Base-by-base conservation (phyloP, 257 asterid species). In the Rauvolfia tetraphylla region DNA sequence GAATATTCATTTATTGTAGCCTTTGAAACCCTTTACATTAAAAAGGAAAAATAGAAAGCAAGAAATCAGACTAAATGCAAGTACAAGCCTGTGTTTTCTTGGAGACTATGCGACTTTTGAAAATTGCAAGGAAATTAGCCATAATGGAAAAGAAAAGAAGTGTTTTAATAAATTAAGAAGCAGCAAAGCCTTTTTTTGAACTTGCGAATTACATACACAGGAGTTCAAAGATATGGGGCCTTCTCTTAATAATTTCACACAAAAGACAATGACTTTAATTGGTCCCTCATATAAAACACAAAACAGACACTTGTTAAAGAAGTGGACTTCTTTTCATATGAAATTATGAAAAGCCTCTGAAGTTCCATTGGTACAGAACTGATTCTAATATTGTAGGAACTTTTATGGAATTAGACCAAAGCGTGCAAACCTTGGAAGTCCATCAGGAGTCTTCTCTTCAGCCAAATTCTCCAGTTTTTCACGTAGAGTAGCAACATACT, bases 391-490 rank as follows among this genome's bases (percentile, higher is more conserved):
- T 7, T 25, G 22, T 10, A 66, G 71, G 69, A n/a, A 33, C 15
- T 9, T 3, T 34, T 1, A 36, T 66, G 67, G 56, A 68, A 77
- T n/a, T 25, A 63, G 67, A 68, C 49, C 49, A 75, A 70, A 85
- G 62, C 48, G 77, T 57, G 59, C 83, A 29, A 68, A 95, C 99
- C n/a, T 91, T 34, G 93, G 93, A 78, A 90, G 85, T 79, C 97
- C 96, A 78, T 89, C 96, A 10, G 90, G 85, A 78, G 79, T 89
- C 84, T 85, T 89, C 87, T 93, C 97, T 82, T 89, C 95, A 65
- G 87, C 89, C 84, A 95, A 83, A 80, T 93, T 95, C 83, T 95
- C 99, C 86, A 95, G 80, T 82, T 85, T 96, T 87, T 93, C 99
- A 36, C 95, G 86, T 78, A 91, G 85, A 42, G 96, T 95, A 23